These are phyloP conservation scores for Aureobasidium sp. DNA, from an alignment of 2,329 filamentous ascomycete species.

Conservation along the genomic window DNA sequence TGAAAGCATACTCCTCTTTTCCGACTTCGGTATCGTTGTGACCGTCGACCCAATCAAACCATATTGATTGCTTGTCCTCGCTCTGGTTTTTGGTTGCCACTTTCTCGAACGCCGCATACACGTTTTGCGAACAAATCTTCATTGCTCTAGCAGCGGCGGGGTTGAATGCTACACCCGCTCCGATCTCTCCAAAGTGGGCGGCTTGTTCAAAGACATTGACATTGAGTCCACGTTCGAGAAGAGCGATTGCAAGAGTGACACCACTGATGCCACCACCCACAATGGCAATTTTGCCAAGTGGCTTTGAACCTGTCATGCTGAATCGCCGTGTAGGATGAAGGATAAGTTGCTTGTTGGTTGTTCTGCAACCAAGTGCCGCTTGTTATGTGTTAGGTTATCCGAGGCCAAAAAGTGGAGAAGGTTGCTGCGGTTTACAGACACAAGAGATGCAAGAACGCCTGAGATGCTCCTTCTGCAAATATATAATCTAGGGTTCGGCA, in stretches of 20 bases:
- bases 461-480: background rate
- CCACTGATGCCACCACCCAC: constrained; percentile 55
- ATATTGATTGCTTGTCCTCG: constrained; percentile 31
- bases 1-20: constrained; percentile 23
- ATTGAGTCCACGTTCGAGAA: constrained; percentile 36
- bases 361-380: background rate
- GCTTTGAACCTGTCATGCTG: constrained; percentile 21
- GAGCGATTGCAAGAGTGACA: constrained; percentile 46
- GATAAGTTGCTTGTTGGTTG: background rate
- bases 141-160: constrained; percentile 50
- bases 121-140: constrained; percentile 43
- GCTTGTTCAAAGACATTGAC: constrained; percentile 53
- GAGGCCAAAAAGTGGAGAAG: background rate
- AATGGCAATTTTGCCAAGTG: constrained; percentile 44
- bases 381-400: background rate
- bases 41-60: constrained; percentile 38
- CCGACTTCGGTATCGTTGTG: constrained; percentile 22
- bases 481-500: background rate
- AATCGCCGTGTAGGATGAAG: background rate
- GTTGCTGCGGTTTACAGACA: background rate
- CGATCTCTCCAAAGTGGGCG: constrained; percentile 49
- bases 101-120: constrained; percentile 38
- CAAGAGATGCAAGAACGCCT: background rate
- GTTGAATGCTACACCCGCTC: constrained; percentile 51
- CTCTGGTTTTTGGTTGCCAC: constrained; percentile 35